Percentiles rank a stretch among this genome's conserved stretches.
These are phyloP conservation scores for Xylona heveae DNA, from an alignment of 495 filamentous ascomycete species.

Conservation along the genomic window DNA sequence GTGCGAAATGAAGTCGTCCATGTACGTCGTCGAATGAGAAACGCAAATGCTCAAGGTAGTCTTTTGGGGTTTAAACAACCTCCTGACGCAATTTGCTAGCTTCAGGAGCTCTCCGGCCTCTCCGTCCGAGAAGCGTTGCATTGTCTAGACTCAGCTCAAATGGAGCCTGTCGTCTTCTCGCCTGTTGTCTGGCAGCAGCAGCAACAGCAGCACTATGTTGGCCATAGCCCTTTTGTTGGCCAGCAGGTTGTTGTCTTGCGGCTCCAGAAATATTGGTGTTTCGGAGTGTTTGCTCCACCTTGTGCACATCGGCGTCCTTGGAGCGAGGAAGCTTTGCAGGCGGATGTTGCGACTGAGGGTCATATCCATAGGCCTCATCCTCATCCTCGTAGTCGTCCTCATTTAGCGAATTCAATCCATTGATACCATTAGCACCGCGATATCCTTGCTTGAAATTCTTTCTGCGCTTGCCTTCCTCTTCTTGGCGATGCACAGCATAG, in stretches of 20 bases:
- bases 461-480: slow-evolving; percentile 82
- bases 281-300: slow-evolving; percentile 70
- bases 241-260: slow-evolving; percentile 19
- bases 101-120: slow-evolving; percentile 27
- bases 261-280: slow-evolving; percentile 47
- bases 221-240: slow-evolving; percentile 48
- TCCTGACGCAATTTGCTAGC: slow-evolving; percentile 14
- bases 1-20: too few species aligned
- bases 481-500: slow-evolving; percentile 89
- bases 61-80: slow-evolving; percentile 4
- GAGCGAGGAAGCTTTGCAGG: slow-evolving; percentile 49
- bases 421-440: slow-evolving; percentile 28
- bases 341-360: slow-evolving; percentile 13
- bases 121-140: slow-evolving; percentile 65
- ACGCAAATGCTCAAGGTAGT: too few species aligned
- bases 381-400: slow-evolving; percentile 43
- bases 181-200: slow-evolving; percentile 58
- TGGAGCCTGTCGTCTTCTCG: slow-evolving; percentile 31
- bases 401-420: slow-evolving; percentile 45
- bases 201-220: slow-evolving; percentile 61
- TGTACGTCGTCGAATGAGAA: too few species aligned
- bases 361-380: slow-evolving; percentile 19
- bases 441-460: slow-evolving; percentile 58
- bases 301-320: slow-evolving; percentile 39
- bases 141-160: slow-evolving; percentile 87